Percentiles rank a stretch among this genome's conserved stretches.
Evolutionary conservation across 2,329 filamentous ascomycete genomes (phyloP).

Genomic region (Bertia moriformis): DNA sequence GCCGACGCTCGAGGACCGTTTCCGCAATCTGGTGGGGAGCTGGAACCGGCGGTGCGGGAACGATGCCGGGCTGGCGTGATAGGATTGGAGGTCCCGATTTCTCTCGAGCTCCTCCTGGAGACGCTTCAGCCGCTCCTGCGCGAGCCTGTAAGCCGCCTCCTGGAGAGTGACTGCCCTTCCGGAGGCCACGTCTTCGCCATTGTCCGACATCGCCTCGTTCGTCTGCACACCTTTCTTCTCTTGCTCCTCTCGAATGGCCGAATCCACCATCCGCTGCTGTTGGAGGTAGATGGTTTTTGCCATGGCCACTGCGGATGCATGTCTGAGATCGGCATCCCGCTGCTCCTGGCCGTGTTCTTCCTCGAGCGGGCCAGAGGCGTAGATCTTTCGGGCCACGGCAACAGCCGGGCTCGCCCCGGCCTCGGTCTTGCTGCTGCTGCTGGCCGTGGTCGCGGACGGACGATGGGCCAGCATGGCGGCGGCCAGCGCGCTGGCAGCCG

Average conservation of each 20-base stretch:
- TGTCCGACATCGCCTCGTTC: conserved; percentile 12
- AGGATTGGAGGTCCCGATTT: conserved; percentile 48
- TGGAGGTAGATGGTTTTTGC: conserved; percentile 70
- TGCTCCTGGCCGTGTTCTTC: conserved; percentile 60
- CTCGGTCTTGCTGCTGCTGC: no score
- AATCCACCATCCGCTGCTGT: conserved; percentile 47
- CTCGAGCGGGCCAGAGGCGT: conserved; percentile 61
- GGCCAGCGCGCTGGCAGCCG: conserved; percentile 54
- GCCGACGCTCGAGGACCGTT: conserved; percentile 55
- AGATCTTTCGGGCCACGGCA: conserved; percentile 61
- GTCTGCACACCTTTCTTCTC: conserved; percentile 10
- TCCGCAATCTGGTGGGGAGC: conserved; percentile 38
- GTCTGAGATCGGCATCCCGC: conserved; percentile 56
- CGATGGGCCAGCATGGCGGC: conserved; percentile 58
- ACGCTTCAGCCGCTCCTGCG: conserved; percentile 68
- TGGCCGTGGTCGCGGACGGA: conserved; percentile 29
- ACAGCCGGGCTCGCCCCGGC: conserved; percentile 54
- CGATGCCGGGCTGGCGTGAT: conserved; percentile 48
- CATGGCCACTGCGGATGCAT: conserved; percentile 77
- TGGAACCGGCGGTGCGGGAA: conserved; percentile 25
- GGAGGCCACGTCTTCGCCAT: conserved; percentile 15
- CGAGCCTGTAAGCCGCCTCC: conserved; percentile 73
- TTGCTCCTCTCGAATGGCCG: conserved; percentile 25
- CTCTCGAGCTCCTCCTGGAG: conserved; percentile 58
- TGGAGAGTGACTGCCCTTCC: conserved; percentile 49